Conservation (phyloP, 2,329 filamentous ascomycete genomes). For the Rhinocladiella mackenziei region DNA sequence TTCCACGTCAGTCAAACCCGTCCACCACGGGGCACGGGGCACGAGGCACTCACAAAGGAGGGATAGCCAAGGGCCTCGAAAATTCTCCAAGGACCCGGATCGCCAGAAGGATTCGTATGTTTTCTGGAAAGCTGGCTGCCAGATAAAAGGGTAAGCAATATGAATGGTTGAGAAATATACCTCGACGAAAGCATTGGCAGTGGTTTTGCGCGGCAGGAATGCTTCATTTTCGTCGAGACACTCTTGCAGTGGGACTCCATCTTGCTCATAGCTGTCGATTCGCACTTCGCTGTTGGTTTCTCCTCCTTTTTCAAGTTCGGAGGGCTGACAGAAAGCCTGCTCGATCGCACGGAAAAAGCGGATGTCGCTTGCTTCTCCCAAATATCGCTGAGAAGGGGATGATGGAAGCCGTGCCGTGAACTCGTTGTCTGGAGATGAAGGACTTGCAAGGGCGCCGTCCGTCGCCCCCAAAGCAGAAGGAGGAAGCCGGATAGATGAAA, state of each 20-base stretch:
- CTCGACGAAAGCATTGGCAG: conserved; percentile 26
- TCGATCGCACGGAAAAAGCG: conserved; percentile 38
- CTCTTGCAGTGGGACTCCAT: conserved; percentile 8
- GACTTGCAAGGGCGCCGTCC: conserved; percentile 17
- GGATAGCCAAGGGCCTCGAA: conserved; percentile 28
- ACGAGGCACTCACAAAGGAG: conserved; percentile 27
- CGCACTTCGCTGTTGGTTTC: conserved; percentile 19
- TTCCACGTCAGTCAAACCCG: too few relatives aligned
- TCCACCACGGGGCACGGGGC: too few relatives aligned
- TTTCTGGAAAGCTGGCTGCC: conserved; percentile 26
- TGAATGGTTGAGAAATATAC: conserved; percentile 38
- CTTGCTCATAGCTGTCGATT: conserved; percentile 25
- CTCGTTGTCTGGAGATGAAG: not conserved
- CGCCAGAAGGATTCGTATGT: conserved; percentile 23
- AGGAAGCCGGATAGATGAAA: conserved; percentile 18
- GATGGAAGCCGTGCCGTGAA: conserved; percentile 17
- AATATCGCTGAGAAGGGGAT: conserved; percentile 31
- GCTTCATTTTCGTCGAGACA: conserved; percentile 13
- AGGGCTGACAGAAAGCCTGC: conserved; percentile 25
- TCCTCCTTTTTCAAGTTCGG: conserved; percentile 31
- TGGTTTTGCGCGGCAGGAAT: conserved; percentile 21
- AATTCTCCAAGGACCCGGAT: conserved; percentile 17
- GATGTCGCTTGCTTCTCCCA: conserved; percentile 40
- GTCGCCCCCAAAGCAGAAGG: conserved; percentile 24
- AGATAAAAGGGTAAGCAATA: conserved; percentile 37